These are phyloP conservation scores for Diaporthe batatas DNA, from an alignment of 2,329 filamentous ascomycete genomes.

Conservation along the genomic window DNA sequence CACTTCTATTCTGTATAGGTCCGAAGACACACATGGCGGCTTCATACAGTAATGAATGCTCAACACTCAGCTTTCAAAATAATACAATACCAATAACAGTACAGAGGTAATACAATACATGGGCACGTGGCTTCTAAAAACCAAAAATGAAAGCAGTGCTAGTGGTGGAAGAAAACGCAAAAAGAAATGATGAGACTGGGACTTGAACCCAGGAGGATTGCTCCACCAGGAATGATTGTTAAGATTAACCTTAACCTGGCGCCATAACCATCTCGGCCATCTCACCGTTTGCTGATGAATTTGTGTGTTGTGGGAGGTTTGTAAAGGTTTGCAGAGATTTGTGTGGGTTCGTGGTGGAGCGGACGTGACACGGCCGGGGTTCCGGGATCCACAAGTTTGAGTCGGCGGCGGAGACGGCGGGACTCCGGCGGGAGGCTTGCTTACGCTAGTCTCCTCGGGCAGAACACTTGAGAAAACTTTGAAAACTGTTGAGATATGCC, in stretches of 20 bases:
- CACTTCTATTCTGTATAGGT: too few species aligned
- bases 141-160: too few species aligned
- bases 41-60: too few species aligned
- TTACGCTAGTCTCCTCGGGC: not conserved
- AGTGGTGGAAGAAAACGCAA: not conserved
- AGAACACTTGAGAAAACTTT: not conserved
- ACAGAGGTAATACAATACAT: too few species aligned
- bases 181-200: constrained; percentile 40
- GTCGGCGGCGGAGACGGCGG: constrained; percentile 14
- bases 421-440: not conserved
- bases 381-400: constrained; percentile 13
- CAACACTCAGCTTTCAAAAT: too few species aligned
- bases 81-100: too few species aligned
- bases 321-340: not conserved
- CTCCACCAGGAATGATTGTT: constrained; percentile 41
- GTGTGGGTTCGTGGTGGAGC: constrained; percentile 16
- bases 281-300: constrained; percentile 22
- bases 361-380: constrained; percentile 1
- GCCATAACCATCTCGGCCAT: constrained; percentile 35
- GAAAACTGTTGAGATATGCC: not conserved
- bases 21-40: too few species aligned
- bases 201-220: constrained; percentile 43
- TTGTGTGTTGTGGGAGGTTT: not conserved
- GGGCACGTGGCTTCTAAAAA: too few species aligned
- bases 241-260: constrained; percentile 42